Conservation (phyloP, 441 rosid species). For the Populus hybrid region DNA sequence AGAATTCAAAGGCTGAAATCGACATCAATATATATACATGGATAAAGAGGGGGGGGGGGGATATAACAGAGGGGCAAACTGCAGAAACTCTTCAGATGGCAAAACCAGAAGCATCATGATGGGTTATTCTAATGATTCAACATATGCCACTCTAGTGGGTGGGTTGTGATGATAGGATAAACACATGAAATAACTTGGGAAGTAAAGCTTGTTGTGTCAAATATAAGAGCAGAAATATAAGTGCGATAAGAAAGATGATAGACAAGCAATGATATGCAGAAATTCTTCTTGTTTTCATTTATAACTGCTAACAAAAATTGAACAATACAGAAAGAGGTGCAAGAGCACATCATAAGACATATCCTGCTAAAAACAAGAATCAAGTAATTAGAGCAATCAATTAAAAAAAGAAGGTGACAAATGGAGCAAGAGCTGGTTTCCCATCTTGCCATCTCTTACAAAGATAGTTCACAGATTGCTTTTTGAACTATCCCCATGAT, state of each 20-base stretch:
- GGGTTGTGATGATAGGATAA: neutral
- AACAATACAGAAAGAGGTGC: neutral
- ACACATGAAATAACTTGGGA: neutral
- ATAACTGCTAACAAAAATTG: neutral
- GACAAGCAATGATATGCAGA: neutral
- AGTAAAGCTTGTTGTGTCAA: neutral
- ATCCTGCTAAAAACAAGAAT: neutral
- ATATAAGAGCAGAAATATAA: too few species aligned
- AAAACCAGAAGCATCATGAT: neutral
- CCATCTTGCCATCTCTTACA: neutral
- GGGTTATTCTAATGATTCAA: neutral
- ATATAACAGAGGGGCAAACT: too few species aligned
- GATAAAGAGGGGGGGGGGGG: too few species aligned
- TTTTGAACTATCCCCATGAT: slow-evolving; percentile 33
- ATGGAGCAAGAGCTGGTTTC: neutral
- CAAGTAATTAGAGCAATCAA: neutral
- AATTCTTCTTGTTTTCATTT: neutral
- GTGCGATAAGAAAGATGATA: too few species aligned
- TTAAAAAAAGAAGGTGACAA: neutral
- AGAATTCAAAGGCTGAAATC: too few species aligned
- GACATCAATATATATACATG: too few species aligned
- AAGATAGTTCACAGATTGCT: slow-evolving; percentile 37
- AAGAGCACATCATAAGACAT: neutral
- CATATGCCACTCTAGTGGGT: neutral
- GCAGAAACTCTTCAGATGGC: too few species aligned